phyloP scores from a whole-genome alignment of 768 basidiomycete species.

The Cystobasidiopsis lactophilus region DNA sequence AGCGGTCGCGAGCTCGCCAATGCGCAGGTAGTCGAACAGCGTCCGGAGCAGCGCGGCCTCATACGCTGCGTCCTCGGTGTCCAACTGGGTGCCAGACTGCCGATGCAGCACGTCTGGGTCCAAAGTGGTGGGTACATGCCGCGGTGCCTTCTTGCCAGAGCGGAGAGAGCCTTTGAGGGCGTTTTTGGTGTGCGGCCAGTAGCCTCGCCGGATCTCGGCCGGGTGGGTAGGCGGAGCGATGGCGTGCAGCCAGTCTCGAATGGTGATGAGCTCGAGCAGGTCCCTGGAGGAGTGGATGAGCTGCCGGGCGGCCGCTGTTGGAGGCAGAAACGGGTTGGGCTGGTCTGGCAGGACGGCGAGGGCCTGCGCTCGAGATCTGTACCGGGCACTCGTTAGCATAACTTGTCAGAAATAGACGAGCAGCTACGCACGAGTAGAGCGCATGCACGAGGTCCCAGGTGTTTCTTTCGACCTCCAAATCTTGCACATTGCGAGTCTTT shows the following conservation, averaged over 20 bases:
- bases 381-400: not conserved
- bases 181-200: constrained; percentile 57
- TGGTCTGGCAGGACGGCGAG: constrained; percentile 28
- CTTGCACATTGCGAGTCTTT: not conserved
- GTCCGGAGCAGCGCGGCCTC: constrained; percentile 57
- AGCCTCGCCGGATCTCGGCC: constrained; percentile 49
- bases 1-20: constrained; percentile 66
- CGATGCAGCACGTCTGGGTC: constrained; percentile 56
- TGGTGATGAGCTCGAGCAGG: constrained; percentile 48
- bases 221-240: constrained; percentile 34
- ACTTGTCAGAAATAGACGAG: no score
- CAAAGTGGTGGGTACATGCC: constrained; percentile 36
- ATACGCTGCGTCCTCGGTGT: constrained; percentile 32
- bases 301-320: constrained; percentile 48
- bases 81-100: not conserved
- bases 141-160: constrained; percentile 28
- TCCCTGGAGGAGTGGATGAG: constrained; percentile 45
- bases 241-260: constrained; percentile 63
- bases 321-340: constrained; percentile 62
- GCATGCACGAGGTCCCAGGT: constrained; percentile 65
- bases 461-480: constrained; percentile 38
- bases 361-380: not conserved
- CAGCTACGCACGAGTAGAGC: constrained; percentile 33
- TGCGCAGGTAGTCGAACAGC: constrained; percentile 58
- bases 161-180: constrained; percentile 46